Percentiles rank a stretch among this genome's conserved stretches.
These are phyloP conservation scores for Fusarium udum DNA, from an alignment of 2,329 filamentous ascomycete species.

Conservation along the genomic window DNA sequence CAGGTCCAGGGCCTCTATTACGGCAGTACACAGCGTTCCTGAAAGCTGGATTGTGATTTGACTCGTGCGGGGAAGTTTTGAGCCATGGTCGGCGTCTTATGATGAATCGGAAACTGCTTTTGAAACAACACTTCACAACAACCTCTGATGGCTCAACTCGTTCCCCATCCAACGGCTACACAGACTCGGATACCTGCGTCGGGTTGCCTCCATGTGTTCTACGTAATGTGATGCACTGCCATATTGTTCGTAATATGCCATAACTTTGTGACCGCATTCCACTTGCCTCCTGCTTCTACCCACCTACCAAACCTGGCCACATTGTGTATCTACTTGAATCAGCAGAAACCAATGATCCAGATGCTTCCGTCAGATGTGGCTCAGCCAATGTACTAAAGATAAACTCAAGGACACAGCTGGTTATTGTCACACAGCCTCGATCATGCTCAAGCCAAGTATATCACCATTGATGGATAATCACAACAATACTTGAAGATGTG, in stretches of 20 bases:
- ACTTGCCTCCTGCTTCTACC: neutral
- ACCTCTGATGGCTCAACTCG: conserved; percentile 13
- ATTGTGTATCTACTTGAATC: neutral
- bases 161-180: conserved; percentile 9
- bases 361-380: neutral
- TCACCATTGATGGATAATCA: neutral
- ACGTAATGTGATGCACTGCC: conserved; percentile 7
- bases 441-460: neutral
- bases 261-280: neutral
- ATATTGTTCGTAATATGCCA: neutral
- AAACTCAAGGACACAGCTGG: neutral
- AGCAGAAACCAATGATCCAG: neutral
- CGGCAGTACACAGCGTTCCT: conserved; percentile 41
- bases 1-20: conserved; percentile 44
- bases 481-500: neutral
- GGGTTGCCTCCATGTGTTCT: conserved; percentile 14
- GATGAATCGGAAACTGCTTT: conserved; percentile 45
- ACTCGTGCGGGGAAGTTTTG: conserved; percentile 44
- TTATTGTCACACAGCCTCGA: neutral
- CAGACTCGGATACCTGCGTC: neutral
- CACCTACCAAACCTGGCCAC: too few relatives aligned
- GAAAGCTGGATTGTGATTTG: conserved; percentile 45
- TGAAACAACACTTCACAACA: conserved; percentile 37
- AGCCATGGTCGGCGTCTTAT: conserved; percentile 44
- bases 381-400: neutral